Percentiles rank a stretch among this genome's conserved stretches.
Evolutionary conservation across 257 asterid species (phyloP).

Genomic region (Ilex aquifolium): DNA sequence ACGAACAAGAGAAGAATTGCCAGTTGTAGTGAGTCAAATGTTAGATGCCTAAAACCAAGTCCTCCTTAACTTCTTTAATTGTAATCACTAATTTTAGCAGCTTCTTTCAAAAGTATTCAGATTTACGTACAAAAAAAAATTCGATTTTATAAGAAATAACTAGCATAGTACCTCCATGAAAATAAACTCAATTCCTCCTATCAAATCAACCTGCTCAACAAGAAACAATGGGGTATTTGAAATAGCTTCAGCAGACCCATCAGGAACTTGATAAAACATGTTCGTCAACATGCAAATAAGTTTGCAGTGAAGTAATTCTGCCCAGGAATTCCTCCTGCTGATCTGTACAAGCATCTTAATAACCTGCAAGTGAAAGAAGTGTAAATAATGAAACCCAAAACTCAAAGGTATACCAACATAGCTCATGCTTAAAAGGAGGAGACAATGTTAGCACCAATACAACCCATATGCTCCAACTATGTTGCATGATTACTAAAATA

Average conservation of each 20-base stretch:
- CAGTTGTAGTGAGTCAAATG: too few species aligned
- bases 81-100: conserved; percentile 4
- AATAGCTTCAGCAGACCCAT: conserved; percentile 53
- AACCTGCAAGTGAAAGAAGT: conserved; percentile 48
- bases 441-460: not conserved
- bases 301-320: conserved; percentile 91
- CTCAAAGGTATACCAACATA: not conserved
- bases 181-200: conserved; percentile 91
- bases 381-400: not conserved
- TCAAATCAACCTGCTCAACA: conserved; percentile 81
- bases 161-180: conserved; percentile 70
- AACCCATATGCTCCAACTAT: too few species aligned
- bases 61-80: not conserved
- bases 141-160: conserved; percentile 11
- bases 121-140: not conserved
- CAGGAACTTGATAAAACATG: conserved; percentile 83
- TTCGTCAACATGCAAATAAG: conserved; percentile 90
- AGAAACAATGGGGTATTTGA: conserved; percentile 68
- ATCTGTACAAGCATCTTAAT: conserved; percentile 71
- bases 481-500: too few species aligned
- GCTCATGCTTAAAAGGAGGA: not conserved
- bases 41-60: conserved; percentile 1
- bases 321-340: conserved; percentile 91
- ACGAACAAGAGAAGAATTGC: too few species aligned
- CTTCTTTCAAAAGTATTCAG: conserved; percentile 7